phyloP scores from a whole-genome alignment of 306 rosid species.

The Acacia acuminata region DNA sequence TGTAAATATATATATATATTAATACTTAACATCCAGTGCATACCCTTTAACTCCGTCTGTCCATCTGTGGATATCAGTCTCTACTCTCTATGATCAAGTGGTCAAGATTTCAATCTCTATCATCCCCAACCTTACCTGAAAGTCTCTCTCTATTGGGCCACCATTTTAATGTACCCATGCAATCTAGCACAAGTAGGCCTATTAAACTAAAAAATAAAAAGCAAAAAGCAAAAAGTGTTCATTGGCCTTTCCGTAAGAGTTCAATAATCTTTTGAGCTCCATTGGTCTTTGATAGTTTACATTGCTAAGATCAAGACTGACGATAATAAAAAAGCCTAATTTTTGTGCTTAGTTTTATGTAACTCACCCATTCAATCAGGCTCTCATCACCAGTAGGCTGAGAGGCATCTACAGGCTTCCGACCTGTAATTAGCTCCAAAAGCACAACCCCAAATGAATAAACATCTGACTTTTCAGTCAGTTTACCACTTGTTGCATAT shows the following conservation, averaged over 20 bases:
- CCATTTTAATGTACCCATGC: neutral
- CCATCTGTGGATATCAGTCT: neutral
- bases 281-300: neutral
- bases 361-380: slow-evolving; percentile 94
- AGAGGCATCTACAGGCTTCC: slow-evolving; percentile 91
- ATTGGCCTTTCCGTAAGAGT: neutral
- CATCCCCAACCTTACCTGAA: neutral
- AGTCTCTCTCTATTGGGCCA: too few relatives aligned
- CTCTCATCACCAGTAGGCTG: slow-evolving; percentile 98
- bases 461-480: slow-evolving; percentile 96
- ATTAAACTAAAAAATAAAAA: neutral
- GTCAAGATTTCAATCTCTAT: neutral
- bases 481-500: slow-evolving; percentile 96
- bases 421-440: slow-evolving; percentile 93
- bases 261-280: neutral
- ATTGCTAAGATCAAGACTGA: neutral
- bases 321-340: neutral
- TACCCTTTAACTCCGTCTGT: neutral
- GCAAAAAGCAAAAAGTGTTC: neutral
- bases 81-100: too few relatives aligned
- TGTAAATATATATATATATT: too few relatives aligned
- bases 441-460: slow-evolving; percentile 94
- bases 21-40: neutral
- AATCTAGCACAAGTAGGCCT: neutral
- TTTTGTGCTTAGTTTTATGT: neutral